Conservation (phyloP, 164 flowering plant species). For the Nymphaea thermarum region DNA sequence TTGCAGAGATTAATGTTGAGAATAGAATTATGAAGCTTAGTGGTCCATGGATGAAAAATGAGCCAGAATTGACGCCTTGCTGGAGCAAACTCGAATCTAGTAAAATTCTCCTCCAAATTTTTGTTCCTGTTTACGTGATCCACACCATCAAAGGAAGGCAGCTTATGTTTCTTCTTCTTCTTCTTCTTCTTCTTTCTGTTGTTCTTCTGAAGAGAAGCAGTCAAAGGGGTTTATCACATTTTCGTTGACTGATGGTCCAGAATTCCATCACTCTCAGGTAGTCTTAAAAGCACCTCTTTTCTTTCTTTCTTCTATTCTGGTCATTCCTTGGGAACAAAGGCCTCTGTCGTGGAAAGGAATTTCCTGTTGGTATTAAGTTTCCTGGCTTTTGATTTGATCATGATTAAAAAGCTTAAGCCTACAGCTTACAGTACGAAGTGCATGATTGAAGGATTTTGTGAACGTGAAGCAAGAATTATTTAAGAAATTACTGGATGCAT, state of each 20-base stretch:
- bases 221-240: constrained; percentile 66
- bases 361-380: too few relatives aligned
- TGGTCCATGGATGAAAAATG: constrained; percentile 56
- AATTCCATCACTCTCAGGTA: constrained; percentile 94
- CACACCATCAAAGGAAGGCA: neutral
- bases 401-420: too few relatives aligned
- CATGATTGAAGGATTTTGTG: too few relatives aligned
- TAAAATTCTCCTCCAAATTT: constrained; percentile 3
- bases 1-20: neutral
- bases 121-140: constrained; percentile 5
- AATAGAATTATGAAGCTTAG: neutral
- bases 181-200: neutral
- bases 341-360: too few relatives aligned
- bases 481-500: too few relatives aligned
- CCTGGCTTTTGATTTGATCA: too few relatives aligned
- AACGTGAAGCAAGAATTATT: too few relatives aligned
- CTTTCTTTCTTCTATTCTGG: too few relatives aligned
- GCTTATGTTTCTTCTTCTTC: neutral
- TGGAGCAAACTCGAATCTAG: constrained; percentile 47
- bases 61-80: constrained; percentile 35
- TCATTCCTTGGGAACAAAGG: too few relatives aligned
- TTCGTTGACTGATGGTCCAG: constrained; percentile 86
- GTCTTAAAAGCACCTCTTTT: neutral
- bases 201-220: constrained; percentile 8
- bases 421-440: too few relatives aligned